Conservation (phyloP, 2,329 filamentous ascomycete genomes). For the Monilinia fructicola region DNA sequence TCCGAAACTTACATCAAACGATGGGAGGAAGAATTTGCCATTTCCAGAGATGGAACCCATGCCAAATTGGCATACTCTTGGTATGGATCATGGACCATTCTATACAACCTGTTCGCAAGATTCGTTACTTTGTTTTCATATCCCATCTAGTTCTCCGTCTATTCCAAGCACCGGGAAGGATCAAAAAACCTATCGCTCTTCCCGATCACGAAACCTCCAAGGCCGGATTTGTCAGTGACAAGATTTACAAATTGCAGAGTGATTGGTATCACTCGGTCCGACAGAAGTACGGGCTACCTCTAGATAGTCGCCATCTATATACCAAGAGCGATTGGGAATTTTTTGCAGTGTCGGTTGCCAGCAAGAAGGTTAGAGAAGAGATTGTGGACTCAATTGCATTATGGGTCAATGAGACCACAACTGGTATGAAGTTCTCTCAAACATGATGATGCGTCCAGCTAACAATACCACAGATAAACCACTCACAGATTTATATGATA, state of each 20-base stretch:
- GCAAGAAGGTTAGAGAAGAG: conserved; percentile 63
- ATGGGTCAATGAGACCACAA: conserved; percentile 83
- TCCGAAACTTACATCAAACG: conserved; percentile 63
- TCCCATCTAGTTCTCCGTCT: conserved; percentile 40
- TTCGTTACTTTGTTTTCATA: conserved; percentile 76
- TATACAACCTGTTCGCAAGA: conserved; percentile 71
- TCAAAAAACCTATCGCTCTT: conserved; percentile 37
- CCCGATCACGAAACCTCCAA: conserved; percentile 29
- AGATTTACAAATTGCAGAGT: conserved; percentile 76
- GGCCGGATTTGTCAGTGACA: conserved; percentile 66
- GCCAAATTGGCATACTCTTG: conserved; percentile 71
- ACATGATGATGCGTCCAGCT: conserved; percentile 14
- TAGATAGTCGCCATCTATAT: conserved; percentile 80
- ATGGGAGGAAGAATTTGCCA: conserved; percentile 61
- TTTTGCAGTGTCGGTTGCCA: conserved; percentile 78
- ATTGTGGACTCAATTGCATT: conserved; percentile 72
- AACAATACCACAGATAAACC: conserved; percentile 56
- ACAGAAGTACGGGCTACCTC: conserved; percentile 77
- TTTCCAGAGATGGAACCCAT: conserved; percentile 64
- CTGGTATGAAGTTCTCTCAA: conserved; percentile 46
- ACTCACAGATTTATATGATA: conserved; percentile 80
- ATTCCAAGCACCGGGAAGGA: conserved; percentile 26
- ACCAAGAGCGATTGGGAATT: conserved; percentile 92
- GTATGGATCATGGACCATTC: conserved; percentile 72
- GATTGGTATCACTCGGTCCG: conserved; percentile 77